These are phyloP conservation scores for Hanseniaspora lindneri DNA, from an alignment of 805 yeast genomes.

Conservation along the genomic window DNA sequence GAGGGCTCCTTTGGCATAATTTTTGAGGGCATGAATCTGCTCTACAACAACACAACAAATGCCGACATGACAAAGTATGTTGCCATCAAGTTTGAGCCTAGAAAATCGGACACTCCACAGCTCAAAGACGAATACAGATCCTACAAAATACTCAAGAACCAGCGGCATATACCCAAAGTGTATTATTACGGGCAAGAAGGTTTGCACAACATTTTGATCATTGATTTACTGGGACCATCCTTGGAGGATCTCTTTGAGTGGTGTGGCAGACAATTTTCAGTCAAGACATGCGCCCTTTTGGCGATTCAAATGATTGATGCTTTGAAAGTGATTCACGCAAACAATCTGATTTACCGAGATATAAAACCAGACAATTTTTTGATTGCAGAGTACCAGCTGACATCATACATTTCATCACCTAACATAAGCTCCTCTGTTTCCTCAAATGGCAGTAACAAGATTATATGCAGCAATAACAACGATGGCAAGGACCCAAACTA, in stretches of 20 bases:
- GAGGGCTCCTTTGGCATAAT: slow-evolving; percentile 82
- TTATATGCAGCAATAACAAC: slow-evolving; percentile 29
- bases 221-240: slow-evolving; percentile 69
- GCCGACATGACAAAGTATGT: slow-evolving; percentile 31
- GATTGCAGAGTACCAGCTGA: slow-evolving; percentile 32
- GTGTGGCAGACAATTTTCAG: slow-evolving; percentile 68
- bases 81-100: slow-evolving; percentile 71
- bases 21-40: slow-evolving; percentile 65
- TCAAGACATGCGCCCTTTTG: slow-evolving; percentile 60
- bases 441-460: neutral
- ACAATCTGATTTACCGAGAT: slow-evolving; percentile 67
- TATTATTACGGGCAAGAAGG: slow-evolving; percentile 82
- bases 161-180: slow-evolving; percentile 69
- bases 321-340: slow-evolving; percentile 63
- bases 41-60: slow-evolving; percentile 35
- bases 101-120: slow-evolving; percentile 75
- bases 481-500: slow-evolving; percentile 50
- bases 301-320: slow-evolving; percentile 68
- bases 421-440: neutral
- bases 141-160: slow-evolving; percentile 56
- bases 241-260: slow-evolving; percentile 75
- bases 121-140: slow-evolving; percentile 71
- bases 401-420: slow-evolving; percentile 16
- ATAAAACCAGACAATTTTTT: slow-evolving; percentile 76
- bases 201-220: slow-evolving; percentile 61